Percentiles rank a stretch among this genome's conserved stretches.
Evolutionary conservation across 345 rosid species (phyloP).

Genomic region (Trapa bicornis): DNA sequence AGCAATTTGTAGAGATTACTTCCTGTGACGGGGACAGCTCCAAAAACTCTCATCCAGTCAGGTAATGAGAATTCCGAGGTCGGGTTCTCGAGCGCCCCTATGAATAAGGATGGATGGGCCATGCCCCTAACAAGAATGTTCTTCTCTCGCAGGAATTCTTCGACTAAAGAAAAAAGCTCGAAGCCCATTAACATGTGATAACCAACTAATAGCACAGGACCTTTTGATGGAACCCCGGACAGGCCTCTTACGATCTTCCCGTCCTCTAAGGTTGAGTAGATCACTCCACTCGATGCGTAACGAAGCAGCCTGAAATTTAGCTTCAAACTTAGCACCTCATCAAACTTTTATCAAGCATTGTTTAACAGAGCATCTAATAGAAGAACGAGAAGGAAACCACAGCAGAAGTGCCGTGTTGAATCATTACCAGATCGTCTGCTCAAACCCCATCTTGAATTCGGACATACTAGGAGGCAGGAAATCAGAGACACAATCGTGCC

Average conservation of each 20-base stretch:
- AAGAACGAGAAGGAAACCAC: not conserved
- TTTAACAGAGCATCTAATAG: too few species aligned
- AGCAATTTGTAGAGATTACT: constrained; percentile 58
- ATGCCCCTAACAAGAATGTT: constrained; percentile 46
- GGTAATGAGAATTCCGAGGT: constrained; percentile 13
- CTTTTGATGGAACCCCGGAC: constrained; percentile 64
- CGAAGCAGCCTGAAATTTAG: not conserved
- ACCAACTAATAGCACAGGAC: constrained; percentile 71
- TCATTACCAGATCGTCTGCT: constrained; percentile 35
- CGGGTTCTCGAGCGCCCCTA: constrained; percentile 6
- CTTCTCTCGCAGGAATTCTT: constrained; percentile 52
- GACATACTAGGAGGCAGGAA: constrained; percentile 62
- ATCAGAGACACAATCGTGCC: constrained; percentile 43
- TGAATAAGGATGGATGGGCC: constrained; percentile 51
- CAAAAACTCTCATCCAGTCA: constrained; percentile 61
- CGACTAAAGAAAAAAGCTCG: constrained; percentile 42
- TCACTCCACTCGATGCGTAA: constrained; percentile 31
- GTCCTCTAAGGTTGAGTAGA: constrained; percentile 61
- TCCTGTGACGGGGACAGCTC: constrained; percentile 55
- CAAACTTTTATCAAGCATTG: not conserved
- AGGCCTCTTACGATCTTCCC: constrained; percentile 69
- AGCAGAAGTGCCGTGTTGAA: not conserved
- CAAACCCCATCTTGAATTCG: constrained; percentile 31
- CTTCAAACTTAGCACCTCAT: not conserved
- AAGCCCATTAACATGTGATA: constrained; percentile 72